Evolutionary conservation across 352 stramenopile genomes (phyloP).

Genomic region (Pythium myriotylum): DNA sequence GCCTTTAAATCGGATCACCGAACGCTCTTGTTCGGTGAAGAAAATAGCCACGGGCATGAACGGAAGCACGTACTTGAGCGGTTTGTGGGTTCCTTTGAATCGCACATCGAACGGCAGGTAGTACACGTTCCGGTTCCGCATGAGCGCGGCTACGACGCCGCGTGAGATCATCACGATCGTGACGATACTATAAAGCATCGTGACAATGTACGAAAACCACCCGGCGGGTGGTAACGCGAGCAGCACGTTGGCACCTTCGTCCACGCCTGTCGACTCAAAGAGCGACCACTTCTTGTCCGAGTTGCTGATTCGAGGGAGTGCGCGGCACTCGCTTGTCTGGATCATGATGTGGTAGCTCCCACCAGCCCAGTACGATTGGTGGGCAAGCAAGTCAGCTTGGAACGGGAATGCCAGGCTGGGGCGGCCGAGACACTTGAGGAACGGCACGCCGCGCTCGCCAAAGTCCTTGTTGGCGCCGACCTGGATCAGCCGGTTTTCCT

Average conservation of each 20-base stretch:
- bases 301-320: constrained; percentile 39
- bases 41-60: constrained; percentile 48
- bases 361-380: constrained; percentile 54
- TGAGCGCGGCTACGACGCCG: constrained; percentile 48
- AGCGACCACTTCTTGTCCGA: constrained; percentile 43
- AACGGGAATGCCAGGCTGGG: constrained; percentile 43
- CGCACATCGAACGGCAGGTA: constrained; percentile 49
- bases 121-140: constrained; percentile 38
- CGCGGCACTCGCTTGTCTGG: constrained; percentile 50
- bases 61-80: constrained; percentile 44
- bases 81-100: constrained; percentile 31
- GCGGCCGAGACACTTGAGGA: constrained; percentile 51
- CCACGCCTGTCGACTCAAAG: constrained; percentile 44
- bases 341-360: constrained; percentile 51
- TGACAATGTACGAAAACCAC: constrained; percentile 46
- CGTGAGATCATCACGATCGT: constrained; percentile 44
- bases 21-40: constrained; percentile 42
- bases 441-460: constrained; percentile 41
- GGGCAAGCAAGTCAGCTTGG: constrained; percentile 59
- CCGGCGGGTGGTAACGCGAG: constrained; percentile 44
- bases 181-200: constrained; percentile 47
- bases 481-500: constrained; percentile 35
- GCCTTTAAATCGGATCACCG: constrained; percentile 58
- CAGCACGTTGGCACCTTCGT: constrained; percentile 47
- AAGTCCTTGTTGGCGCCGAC: constrained; percentile 42